Evolutionary conservation across 2,329 filamentous ascomycete genomes (phyloP), one percentile per base, ranked within the genome.

Genomic region (Alternaria panax): DNA sequence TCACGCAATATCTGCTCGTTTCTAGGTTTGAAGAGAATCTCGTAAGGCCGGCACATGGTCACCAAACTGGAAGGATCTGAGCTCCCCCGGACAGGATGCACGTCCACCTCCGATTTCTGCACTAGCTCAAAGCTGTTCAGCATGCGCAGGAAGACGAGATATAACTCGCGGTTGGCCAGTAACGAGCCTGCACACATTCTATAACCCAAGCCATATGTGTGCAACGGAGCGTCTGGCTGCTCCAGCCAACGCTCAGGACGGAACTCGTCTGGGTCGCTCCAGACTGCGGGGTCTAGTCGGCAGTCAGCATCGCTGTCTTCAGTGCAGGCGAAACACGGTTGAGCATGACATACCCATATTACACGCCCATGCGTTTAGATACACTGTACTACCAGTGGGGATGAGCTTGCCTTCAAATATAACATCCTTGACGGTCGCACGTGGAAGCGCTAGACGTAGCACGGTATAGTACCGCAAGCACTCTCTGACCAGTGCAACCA

Each of bases 321-420:
- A 1, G 11, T 41, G 30, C 22, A 16, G 14, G 12, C 20, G 24
- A 28, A 30, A 1, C 16, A 36, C 16, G n/a, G 46, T 2, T 28
- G n/a, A 28, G 25, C 74, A 81, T 68, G 77, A 86, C 86, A 69
- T 77, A 87, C 86, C 87, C 85, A 88, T 88, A 62, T 90, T 90
- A 67, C 88, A 90, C 3, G 87, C 87, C 87, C 87, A 90, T 0
- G 87, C 85, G 58, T 90, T 90, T 25, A 90, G 76, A 72, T 89
- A 90, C 34, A 89, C 82, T 0, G 88, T 85, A 1, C 86, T 88
- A 0, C 87, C 87, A 43, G 85, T 84, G 1, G 88, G 87, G 40
- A 90, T 88, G 6, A 82, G 71, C 30, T 83, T 81, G 18, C 84
- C 86, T 9, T 87, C 75, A 58, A 89, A 89, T 0, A 79, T 76